phyloP scores from a whole-genome alignment of 2,329 filamentous ascomycete genomes.

The Teratosphaeria nubilosa region DNA sequence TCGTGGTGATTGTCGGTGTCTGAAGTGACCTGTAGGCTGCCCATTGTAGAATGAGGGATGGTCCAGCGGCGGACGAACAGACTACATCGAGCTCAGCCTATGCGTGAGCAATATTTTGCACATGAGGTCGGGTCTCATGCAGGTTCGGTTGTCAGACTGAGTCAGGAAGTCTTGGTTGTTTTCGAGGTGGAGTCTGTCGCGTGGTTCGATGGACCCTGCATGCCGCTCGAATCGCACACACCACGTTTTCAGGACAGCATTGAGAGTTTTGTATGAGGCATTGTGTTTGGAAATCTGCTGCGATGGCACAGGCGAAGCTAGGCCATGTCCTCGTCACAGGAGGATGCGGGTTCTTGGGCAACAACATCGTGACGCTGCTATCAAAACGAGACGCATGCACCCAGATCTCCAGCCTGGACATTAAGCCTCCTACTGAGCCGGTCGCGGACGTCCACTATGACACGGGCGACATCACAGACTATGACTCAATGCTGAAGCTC shows the following conservation, averaged over 20 bases:
- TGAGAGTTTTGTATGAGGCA: neutral
- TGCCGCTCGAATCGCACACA: neutral
- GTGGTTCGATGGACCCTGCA: neutral
- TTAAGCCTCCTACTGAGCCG: constrained; percentile 32
- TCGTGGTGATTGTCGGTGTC: neutral
- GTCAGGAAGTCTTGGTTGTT: neutral
- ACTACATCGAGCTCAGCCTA: neutral
- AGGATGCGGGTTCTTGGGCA: constrained; percentile 42
- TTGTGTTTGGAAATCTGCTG: neutral
- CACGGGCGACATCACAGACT: constrained; percentile 41
- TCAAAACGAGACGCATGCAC: constrained; percentile 31
- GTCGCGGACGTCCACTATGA: constrained; percentile 38
- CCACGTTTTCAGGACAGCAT: neutral
- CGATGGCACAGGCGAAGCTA: constrained; percentile 15
- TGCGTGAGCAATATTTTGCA: neutral
- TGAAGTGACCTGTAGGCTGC: neutral
- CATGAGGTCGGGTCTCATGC: neutral
- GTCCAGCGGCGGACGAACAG: neutral
- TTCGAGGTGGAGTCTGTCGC: neutral
- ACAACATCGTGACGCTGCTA: constrained; percentile 41
- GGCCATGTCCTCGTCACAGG: constrained; percentile 41
- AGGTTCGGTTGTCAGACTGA: neutral
- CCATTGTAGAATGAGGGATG: neutral
- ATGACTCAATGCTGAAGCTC: constrained; percentile 30
- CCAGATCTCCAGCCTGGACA: constrained; percentile 38